Base-by-base conservation (phyloP, 176 grass and related monocot genomes). In the Triticum aestivum region DNA sequence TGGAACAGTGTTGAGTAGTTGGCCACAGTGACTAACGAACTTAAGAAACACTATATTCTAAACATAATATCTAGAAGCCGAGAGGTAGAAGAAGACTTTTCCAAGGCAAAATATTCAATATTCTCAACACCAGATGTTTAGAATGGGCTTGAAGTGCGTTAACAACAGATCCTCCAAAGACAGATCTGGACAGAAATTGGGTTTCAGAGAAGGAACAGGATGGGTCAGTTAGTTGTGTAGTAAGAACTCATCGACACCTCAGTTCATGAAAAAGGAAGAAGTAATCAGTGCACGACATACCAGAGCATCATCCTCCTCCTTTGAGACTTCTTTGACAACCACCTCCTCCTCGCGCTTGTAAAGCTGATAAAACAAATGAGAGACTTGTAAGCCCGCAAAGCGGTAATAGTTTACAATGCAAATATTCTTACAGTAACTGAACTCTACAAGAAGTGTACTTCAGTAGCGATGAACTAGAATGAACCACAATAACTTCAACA, bases 261-360 rank as follows among this genome's bases (percentile, higher is more conserved):
- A 69, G 51, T 75, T 86, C 18, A 63, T 3, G 32, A 58, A 67
- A 86, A 14, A 78, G 7, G 2, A 39, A 6, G 27, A 78, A 26
- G 4, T 4, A 76, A 1, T 47, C 8, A 54, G 24, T 26, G 59
- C 24, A 72, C 5, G 85, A 79, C 87, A 41, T 86, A 98, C 96
- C 87, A 26, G 82, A 51, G 32, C 78, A 67, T 85, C 79, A 79
- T 86, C 84, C 86, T 90, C 93, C 75, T 89, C 75, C 52, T 86
- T 82, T 21, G 84, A 68, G 86, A 85, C 93, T 91, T 91, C 87
- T 87, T 89, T 87, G 32, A 75, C 87, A 8, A 79, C 81, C 35
- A 82, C 91, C 56, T 65, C 87, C 87, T 92, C 89, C 47, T 91
- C 84, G 0, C 23, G 89, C 90, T 92, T 88, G 51, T 94, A 95